Evolutionary conservation across 371 early-diverging fungal species (phyloP), one percentile per base, ranked within the genome.

Genomic region (Saksenaea vasiformis): DNA sequence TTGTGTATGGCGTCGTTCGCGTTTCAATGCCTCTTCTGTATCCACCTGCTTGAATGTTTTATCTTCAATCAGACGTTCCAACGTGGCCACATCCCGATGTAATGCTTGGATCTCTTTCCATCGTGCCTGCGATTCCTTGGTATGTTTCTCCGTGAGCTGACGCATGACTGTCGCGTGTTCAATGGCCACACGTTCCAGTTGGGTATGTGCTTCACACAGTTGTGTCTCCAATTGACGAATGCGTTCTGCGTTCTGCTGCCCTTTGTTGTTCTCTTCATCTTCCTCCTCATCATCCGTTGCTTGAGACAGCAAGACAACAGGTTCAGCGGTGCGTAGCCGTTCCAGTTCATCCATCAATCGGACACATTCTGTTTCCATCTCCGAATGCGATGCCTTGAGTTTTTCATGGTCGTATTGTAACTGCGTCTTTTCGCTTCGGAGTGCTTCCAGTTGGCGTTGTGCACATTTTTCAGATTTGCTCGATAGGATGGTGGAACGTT

Each of bases 321-420:
- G 76, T 57, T 39, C 74, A 62, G 35, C 73, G 72, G 44, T 67
- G 43, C 0, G 68, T 64, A 5, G 59, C 69, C 22, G 69, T 67
- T 3, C 58, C 8, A 91, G 81, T 62, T 91, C 92, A 51, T 91
- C 91, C 79, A 90, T 86, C 36, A 93, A 74, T 41, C 87, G 84
- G 58, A 86, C 77, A 65, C 88, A 87, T 66, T 91, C 91, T 39
- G 81, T 78, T 62, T 93, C 93, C 41, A 90, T 76, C 60, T 85
- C 87, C 44, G 79, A 78, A 39, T 90, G 83, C 26, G 87, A 79
- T 27, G 85, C 84, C 36, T 79, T 53, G 14, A 90, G 70, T 31
- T 80, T 76, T 24, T 81, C 78, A 34, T 81, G 77, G 27, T 86
- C 79, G 34, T 74, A 61, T 66, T 77, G 67, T 26, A 83, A 65